phyloP scores from a whole-genome alignment of 805 yeast genomes.

The Candida vaughaniae region DNA sequence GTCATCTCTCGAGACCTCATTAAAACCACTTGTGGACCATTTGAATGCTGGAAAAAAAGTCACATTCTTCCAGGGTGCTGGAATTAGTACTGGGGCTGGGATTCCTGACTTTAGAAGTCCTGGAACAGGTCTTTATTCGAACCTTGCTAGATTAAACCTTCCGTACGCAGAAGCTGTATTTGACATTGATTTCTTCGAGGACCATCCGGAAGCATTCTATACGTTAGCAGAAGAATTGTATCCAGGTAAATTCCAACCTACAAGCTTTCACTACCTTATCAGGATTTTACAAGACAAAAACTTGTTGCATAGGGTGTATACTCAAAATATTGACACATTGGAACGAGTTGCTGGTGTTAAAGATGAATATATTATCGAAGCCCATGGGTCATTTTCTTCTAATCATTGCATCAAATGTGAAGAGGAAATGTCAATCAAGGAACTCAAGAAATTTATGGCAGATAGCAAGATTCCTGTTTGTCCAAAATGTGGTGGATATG shows the following conservation, averaged over 20 bases:
- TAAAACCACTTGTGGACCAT: conserved; percentile 31
- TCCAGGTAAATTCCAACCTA: conserved; percentile 86
- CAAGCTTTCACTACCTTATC: conserved; percentile 76
- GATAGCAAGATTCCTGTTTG: conserved; percentile 55
- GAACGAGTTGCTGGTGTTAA: conserved; percentile 81
- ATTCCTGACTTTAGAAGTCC: conserved; percentile 96
- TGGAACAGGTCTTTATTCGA: conserved; percentile 82
- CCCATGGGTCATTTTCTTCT: conserved; percentile 90
- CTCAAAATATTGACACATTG: conserved; percentile 91
- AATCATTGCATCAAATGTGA: conserved; percentile 82
- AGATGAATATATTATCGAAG: conserved; percentile 70
- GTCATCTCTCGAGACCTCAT: too few species aligned
- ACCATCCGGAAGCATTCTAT: conserved; percentile 82
- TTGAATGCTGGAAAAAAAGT: conserved; percentile 42
- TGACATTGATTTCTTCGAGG: conserved; percentile 76
- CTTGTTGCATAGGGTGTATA: conserved; percentile 67
- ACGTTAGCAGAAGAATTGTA: conserved; percentile 79
- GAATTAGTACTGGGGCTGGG: conserved; percentile 90
- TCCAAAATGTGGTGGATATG: conserved; percentile 63
- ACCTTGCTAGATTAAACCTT: conserved; percentile 65
- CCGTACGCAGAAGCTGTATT: conserved; percentile 97
- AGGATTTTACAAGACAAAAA: conserved; percentile 64
- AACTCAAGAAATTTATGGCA: conserved; percentile 43
- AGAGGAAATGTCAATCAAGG: conserved; percentile 47
- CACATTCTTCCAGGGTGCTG: conserved; percentile 85